Base-by-base conservation (phyloP, 2,329 filamentous ascomycete genomes). In the Xylariaceae sp. region DNA sequence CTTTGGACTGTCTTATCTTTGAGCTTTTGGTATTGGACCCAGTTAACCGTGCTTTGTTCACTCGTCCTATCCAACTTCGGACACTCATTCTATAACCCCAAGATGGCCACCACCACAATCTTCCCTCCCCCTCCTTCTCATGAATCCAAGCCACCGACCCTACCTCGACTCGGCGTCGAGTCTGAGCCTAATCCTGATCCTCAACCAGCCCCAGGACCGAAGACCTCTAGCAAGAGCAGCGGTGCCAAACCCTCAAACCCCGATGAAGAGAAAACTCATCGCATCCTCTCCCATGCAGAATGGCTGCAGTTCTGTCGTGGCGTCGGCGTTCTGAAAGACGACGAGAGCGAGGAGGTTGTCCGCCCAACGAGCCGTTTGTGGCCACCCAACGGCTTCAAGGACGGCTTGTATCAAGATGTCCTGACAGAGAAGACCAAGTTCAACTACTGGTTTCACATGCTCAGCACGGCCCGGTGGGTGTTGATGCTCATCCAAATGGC, bases 401-500 rank as follows among this genome's bases (percentile, higher is more conserved):
- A 60, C 11, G 74, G 74, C 0, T 60, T 78, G 3, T 78, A 76
- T 51, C 64, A 62, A 38, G 73, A 76, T 42, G 62, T 73, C 11
- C 62, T 76, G 17, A 52, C 50, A 29, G 60, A 71, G 42, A 70
- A 71, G 24, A 62, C 65, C 41, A 68, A 70, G 43, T 72, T 65
- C 49, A 65, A 64, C 29, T 67, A 68, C 49, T 57, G 64, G 30
- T 76, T 71, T 42, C 67, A 73, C 44, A 32, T 62, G 2, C 52
- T 72, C n/a, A 67, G 64, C 43, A 53, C 63, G 16, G 38, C 68
- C 28, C 65, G 68, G 32, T 76, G 70, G 71, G 34, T 56, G 12
- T 56, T 76, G 24, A 68, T 77, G 66, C 52, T 76, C 4, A 28
- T 68, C 2, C 74, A 78, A 50, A 64, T 78, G 43, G 61, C 72